phyloP scores from a whole-genome alignment of 495 filamentous ascomycete species.

The Copromyces sp. region DNA sequence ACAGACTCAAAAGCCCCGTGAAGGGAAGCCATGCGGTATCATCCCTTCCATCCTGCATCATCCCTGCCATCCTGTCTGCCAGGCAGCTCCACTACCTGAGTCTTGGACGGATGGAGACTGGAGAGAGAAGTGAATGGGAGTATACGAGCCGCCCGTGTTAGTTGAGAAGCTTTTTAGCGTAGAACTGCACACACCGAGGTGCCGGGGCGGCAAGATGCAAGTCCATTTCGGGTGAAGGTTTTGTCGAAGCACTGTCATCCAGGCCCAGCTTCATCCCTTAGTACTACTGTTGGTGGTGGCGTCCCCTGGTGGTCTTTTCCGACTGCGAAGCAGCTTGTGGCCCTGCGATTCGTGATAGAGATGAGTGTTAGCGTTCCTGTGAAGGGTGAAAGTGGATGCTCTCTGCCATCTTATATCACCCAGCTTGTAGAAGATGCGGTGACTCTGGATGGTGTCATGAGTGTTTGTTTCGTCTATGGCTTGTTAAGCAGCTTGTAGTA shows the following conservation, averaged over 20 bases:
- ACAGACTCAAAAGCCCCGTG: neutral
- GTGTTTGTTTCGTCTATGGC: neutral
- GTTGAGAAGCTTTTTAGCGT: neutral
- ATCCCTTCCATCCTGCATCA: neutral
- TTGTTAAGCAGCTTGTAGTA: neutral
- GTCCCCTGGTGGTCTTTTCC: neutral
- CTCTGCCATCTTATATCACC: neutral
- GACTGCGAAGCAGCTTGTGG: neutral
- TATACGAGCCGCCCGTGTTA: neutral
- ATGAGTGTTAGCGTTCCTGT: neutral
- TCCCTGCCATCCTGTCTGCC: neutral
- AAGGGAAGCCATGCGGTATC: neutral
- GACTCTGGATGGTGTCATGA: neutral
- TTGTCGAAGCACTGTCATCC: neutral
- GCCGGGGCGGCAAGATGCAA: neutral
- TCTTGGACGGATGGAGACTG: neutral
- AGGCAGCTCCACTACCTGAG: neutral
- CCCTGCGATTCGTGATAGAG: neutral
- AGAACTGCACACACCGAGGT: neutral
- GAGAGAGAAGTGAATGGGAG: neutral
- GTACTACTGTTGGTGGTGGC: too few species aligned
- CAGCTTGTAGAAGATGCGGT: neutral
- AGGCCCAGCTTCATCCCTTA: neutral
- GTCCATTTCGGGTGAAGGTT: neutral
- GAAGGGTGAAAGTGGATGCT: neutral